These are phyloP conservation scores for Pseudonitzschia multistriata DNA, from an alignment of 108 stramenopile genomes.

Conservation along the genomic window DNA sequence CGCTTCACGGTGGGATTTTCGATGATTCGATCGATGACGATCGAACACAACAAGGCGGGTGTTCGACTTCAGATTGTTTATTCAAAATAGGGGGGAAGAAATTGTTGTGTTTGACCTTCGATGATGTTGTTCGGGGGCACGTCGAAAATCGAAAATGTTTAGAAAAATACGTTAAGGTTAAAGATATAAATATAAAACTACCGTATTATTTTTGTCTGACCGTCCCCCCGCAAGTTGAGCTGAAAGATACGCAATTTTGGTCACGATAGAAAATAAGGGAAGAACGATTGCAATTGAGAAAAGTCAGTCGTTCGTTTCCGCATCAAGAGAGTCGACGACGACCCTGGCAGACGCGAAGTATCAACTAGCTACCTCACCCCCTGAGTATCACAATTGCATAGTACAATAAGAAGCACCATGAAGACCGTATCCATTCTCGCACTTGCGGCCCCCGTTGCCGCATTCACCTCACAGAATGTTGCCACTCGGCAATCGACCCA, in stretches of 20 bases:
- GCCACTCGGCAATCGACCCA: background rate
- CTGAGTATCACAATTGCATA: background rate
- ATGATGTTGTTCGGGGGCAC: too few species aligned
- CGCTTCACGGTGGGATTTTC: too few species aligned
- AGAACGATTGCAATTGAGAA: too few species aligned
- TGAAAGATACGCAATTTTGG: background rate
- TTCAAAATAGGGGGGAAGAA: too few species aligned
- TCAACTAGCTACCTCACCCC: conserved; percentile 2
- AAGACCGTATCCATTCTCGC: conserved; percentile 17
- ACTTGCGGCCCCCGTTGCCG: conserved; percentile 35
- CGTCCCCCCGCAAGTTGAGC: conserved; percentile 14
- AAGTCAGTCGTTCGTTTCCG: conserved; percentile 56
- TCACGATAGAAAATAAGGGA: conserved; percentile 35
- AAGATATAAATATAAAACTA: background rate
- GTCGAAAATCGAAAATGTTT: too few species aligned
- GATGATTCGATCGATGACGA: too few species aligned
- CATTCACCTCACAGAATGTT: conserved; percentile 32
- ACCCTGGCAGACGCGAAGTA: conserved; percentile 15
- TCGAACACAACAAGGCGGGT: too few species aligned
- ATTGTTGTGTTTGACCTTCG: too few species aligned
- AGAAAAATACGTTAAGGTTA: too few species aligned
- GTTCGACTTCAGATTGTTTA: too few species aligned
- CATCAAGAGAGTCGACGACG: conserved; percentile 4
- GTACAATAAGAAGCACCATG: conserved; percentile 18
- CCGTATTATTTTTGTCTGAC: background rate